A percentile compares a stretch with the other conserved stretches of the same genome.
These are phyloP conservation scores for Mangifera indica DNA, from an alignment of 345 rosid species.

Conservation along the genomic window DNA sequence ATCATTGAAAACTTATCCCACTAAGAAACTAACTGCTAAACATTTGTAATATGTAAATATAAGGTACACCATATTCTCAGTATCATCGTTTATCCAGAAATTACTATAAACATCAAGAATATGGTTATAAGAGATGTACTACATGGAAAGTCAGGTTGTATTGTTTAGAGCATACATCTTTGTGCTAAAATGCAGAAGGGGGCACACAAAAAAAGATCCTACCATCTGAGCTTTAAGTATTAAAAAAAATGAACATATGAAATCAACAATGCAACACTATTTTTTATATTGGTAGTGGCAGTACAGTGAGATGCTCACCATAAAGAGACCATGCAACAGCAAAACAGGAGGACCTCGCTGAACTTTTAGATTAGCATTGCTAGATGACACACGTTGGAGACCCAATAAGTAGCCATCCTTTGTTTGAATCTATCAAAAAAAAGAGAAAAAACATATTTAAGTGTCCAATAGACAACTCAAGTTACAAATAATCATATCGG, in stretches of 20 bases:
- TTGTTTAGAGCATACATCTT: background rate
- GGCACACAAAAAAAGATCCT: too few species aligned
- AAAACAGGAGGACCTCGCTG: slow-evolving; percentile 61
- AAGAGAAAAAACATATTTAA: background rate
- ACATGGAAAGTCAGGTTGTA: background rate
- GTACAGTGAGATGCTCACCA: slow-evolving; percentile 44
- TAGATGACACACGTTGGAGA: slow-evolving; percentile 75
- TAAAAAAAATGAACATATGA: too few species aligned
- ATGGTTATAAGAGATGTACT: background rate
- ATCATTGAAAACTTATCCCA: background rate
- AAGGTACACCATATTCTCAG: slow-evolving; percentile 1
- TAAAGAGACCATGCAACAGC: slow-evolving; percentile 89
- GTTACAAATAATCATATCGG: background rate
- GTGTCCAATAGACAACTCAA: background rate
- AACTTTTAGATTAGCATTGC: slow-evolving; percentile 23
- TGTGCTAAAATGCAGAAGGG: too few species aligned
- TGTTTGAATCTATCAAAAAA: slow-evolving; percentile 56
- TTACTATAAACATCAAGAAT: background rate
- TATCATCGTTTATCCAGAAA: background rate
- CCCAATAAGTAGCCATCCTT: slow-evolving; percentile 75
- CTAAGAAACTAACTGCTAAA: background rate
- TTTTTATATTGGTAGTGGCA: background rate
- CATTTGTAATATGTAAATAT: background rate
- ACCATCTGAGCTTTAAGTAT: too few species aligned
- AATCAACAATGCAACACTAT: too few species aligned